Base-by-base conservation (phyloP, 176 grass and related monocot species). In the Olyra latifolia region DNA sequence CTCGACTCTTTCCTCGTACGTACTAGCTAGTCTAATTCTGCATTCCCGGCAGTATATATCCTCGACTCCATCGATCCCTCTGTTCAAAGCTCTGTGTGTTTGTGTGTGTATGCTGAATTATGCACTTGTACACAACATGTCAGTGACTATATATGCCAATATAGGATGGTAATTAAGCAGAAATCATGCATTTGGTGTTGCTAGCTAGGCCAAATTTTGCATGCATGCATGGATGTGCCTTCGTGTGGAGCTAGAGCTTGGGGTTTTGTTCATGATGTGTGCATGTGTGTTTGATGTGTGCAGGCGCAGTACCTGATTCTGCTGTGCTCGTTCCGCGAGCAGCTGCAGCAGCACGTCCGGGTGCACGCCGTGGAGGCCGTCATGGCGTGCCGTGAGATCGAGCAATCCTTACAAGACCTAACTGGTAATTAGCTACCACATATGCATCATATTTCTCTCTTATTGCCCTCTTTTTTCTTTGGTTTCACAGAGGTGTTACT, bases 341-440 rank as follows among this genome's bases (percentile, higher is more conserved):
- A 99, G 86, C 91, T 99, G 55, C 97, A 99, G 84, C 97, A 99
- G 87, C 97, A 99, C 66, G 97, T 99, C 78, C 85, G 97, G 66
- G 97, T 95, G 85, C 97, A 99, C 85, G 97, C 97, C 77, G 97
- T 99, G 75, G 97, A 99, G 97, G 97, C 97, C 62, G 97, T 99
- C 86, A 91, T 99, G 84, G 93, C 97, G 48, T 99, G 97, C 92
- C 91, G 97, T 16, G 97, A 99, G 84, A 99, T 99, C 87, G 97
- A 99, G 84, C 97, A 99, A 60, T 91, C 97, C 8, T 76, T 99
- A 44, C 97, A 99, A 71, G 97, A 96, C 82, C 81, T 99, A 17
- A 99, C 97, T 20, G 97, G 97, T 99, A 90, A 81, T 6, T 55
- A 9, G 5, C 4, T 15, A 24, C 6, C 5, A 53, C 5, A 69